Conservation (phyloP, 345 rosid genomes). For the Bruguiera parviflora region DNA sequence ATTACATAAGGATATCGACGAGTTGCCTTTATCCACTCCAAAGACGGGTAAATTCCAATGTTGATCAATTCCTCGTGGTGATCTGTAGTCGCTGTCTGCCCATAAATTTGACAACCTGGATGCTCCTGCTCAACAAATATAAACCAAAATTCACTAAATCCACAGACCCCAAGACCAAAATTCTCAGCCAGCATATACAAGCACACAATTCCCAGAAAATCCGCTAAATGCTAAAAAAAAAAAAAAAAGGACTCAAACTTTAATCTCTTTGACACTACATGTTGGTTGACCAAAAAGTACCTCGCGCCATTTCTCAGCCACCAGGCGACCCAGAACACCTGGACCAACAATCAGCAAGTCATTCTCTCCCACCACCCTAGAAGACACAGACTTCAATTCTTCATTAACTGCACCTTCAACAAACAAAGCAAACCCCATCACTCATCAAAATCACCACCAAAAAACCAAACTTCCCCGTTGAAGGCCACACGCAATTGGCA, state of each 20-base stretch:
- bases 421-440: background rate
- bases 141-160: background rate
- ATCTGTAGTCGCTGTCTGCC: too few species aligned
- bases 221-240: background rate
- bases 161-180: background rate
- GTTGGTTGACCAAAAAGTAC: slow-evolving; percentile 31
- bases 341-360: slow-evolving; percentile 92
- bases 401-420: slow-evolving; percentile 45
- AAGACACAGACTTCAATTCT: slow-evolving; percentile 41
- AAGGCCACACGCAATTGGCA: too few species aligned
- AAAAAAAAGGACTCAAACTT: background rate
- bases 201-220: background rate
- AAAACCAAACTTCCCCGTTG: background rate
- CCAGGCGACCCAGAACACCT: slow-evolving; percentile 94
- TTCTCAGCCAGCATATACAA: background rate
- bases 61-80: too few species aligned
- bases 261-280: background rate
- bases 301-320: slow-evolving; percentile 82
- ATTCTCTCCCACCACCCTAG: slow-evolving; percentile 49
- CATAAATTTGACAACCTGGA: slow-evolving; percentile 68
- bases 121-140: slow-evolving; percentile 51
- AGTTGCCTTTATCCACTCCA: too few species aligned
- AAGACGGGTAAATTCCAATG: too few species aligned
- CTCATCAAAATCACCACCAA: background rate
- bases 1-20: too few species aligned